phyloP scores from a whole-genome alignment of 371 early-diverging fungal species.

The Lichtheimia ornata region DNA sequence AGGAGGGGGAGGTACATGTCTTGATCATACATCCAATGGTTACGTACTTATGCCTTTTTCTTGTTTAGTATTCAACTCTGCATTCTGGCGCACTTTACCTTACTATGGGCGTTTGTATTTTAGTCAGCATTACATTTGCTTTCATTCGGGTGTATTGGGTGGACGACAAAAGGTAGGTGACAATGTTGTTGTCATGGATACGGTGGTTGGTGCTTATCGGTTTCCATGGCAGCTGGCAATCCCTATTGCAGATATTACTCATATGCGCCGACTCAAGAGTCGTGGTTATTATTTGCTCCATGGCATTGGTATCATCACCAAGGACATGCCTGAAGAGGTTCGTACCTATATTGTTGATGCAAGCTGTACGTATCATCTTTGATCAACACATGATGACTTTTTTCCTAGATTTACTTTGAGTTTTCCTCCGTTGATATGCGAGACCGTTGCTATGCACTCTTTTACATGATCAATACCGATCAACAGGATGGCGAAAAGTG shows the following conservation, averaged over 20 bases:
- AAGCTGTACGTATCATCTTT: background rate
- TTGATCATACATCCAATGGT: too few relatives aligned
- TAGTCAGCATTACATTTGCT: conserved; percentile 65
- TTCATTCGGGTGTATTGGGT: conserved; percentile 60
- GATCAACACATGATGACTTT: background rate
- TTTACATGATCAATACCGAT: conserved; percentile 13
- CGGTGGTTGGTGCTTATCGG: background rate
- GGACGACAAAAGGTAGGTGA: conserved; percentile 53
- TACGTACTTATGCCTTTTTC: background rate
- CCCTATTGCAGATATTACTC: conserved; percentile 38
- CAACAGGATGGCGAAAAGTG: too few relatives aligned
- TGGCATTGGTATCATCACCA: conserved; percentile 32
- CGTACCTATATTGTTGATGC: background rate
- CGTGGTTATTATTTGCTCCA: conserved; percentile 34
- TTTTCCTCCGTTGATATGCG: conserved; percentile 32
- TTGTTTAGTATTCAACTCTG: conserved; percentile 32
- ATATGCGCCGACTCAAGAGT: conserved; percentile 27
- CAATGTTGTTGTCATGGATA: too few relatives aligned
- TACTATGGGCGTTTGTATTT: conserved; percentile 65
- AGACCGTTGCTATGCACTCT: conserved; percentile 29
- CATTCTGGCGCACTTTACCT: conserved; percentile 50
- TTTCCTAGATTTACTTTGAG: conserved; percentile 38
- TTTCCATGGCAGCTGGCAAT: conserved; percentile 22
- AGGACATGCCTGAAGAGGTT: conserved; percentile 41
- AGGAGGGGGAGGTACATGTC: conserved; percentile 6